Evolutionary conservation across 2,329 filamentous ascomycete species (phyloP), one percentile per base, ranked within the genome.

Genomic region (Anisogramma anomala): DNA sequence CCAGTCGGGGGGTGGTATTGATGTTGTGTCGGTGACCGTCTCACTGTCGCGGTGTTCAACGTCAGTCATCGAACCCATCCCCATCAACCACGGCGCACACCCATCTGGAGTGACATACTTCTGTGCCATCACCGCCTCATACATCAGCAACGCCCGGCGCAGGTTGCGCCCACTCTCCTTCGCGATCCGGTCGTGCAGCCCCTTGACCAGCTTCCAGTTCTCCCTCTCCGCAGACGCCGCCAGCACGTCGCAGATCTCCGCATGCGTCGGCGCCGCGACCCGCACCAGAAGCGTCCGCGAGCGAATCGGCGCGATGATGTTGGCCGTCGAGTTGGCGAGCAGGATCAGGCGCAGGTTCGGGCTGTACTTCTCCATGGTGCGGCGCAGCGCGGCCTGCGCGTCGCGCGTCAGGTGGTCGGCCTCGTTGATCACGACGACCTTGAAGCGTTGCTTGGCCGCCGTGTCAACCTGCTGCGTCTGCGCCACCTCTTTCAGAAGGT

Each of bases 281-380:
- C 91, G 75, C 41, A 98, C 86, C 36, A 98, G 72, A 59, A 98
- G 68, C 39, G 88, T 95, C 61, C 91, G 74, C 54, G 84, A 93
- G 50, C 89, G 77, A 58, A 98, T 98, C 1, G 91, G 91, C n/a
- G 91, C 89, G 60, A 98, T 98, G 54, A 98, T 98, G 57, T 96
- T 96, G 49, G 88, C 88, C 17, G 91, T 98, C 51, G 84, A 94
- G 59, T 96, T 96, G 36, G 91, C 91, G 46, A 98, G 67, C 46
- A 98, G 67, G 36, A 98, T 96, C 52, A 98, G 64, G 17, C 91
- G 75, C 56, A 98, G 56, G 59, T 98, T 98, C 11, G 89, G 88
- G 55, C 84, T 93, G 69, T 98, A 98, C 63, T 98, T 98, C 66
- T 98, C 91, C 91, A 98, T 98, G 0, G 91, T 98, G 48, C 91